Percentiles rank a stretch among this genome's conserved stretches.
phyloP scores from a whole-genome alignment of 169 alveolate species.

The Cryptosporidium ubiquitum region DNA sequence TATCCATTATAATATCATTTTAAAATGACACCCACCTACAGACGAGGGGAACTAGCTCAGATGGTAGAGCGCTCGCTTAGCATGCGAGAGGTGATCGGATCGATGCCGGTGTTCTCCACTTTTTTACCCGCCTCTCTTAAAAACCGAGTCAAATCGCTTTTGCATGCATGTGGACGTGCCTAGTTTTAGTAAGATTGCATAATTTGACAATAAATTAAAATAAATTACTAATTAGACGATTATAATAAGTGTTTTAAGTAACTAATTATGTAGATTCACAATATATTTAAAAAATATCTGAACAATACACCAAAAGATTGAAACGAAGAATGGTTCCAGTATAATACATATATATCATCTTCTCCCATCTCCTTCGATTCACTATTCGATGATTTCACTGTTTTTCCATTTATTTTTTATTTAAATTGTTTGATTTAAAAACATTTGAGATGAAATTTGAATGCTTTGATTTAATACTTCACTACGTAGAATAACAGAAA shows the following conservation, averaged over 20 bases:
- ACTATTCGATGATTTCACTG: too few relatives aligned
- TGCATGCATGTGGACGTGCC: background rate
- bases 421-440: too few relatives aligned
- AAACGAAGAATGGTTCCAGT: background rate
- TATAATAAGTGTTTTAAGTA: background rate
- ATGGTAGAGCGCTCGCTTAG: constrained; percentile 99
- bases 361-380: background rate
- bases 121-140: constrained; percentile 72
- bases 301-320: background rate
- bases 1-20: background rate
- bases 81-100: constrained; percentile 99
- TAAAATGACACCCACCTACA: background rate
- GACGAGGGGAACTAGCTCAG: constrained; percentile 97
- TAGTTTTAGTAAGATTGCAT: background rate
- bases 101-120: constrained; percentile 97
- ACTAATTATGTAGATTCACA: background rate
- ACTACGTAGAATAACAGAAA: background rate
- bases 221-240: constrained; percentile 2
- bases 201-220: background rate
- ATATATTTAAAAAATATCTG: too few relatives aligned
- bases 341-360: too few relatives aligned
- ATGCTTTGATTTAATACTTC: background rate
- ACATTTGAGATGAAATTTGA: background rate
- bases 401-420: too few relatives aligned
- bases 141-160: background rate